Evolutionary conservation across 164 flowering plant species (phyloP).

Genomic region (Annona cherimola): DNA sequence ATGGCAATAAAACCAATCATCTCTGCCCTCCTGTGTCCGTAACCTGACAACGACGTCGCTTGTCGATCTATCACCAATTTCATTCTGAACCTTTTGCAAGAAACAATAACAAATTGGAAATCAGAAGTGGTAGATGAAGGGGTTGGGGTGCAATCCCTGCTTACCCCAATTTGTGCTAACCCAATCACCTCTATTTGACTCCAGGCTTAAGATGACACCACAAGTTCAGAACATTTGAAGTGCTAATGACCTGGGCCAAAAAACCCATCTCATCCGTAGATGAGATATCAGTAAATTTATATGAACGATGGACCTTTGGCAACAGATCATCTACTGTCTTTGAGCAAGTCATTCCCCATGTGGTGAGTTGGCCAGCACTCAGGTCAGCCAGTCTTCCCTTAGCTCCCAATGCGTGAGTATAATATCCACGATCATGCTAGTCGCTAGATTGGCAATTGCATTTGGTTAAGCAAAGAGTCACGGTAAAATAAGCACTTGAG

Average conservation of each 20-base stretch:
- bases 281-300: neutral
- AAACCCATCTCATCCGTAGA: neutral
- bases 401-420: no score
- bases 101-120: neutral
- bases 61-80: conserved; percentile 62
- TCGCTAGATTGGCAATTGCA: no score
- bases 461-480: no score
- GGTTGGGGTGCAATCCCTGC: neutral
- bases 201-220: neutral
- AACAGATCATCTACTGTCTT: neutral
- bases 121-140: neutral
- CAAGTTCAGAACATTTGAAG: no score
- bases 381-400: neutral
- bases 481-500: no score
- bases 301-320: neutral
- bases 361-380: neutral
- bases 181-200: neutral
- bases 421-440: no score
- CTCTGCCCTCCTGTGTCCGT: conserved; percentile 76
- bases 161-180: neutral
- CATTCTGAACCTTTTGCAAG: conserved; percentile 12
- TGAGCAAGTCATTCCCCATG: neutral
- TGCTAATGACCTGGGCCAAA: neutral
- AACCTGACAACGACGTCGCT: conserved; percentile 91
- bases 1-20: conserved; percentile 81